phyloP scores from a whole-genome alignment of 1,284 basidiomycete species.

The Sporisorium graminicola region DNA sequence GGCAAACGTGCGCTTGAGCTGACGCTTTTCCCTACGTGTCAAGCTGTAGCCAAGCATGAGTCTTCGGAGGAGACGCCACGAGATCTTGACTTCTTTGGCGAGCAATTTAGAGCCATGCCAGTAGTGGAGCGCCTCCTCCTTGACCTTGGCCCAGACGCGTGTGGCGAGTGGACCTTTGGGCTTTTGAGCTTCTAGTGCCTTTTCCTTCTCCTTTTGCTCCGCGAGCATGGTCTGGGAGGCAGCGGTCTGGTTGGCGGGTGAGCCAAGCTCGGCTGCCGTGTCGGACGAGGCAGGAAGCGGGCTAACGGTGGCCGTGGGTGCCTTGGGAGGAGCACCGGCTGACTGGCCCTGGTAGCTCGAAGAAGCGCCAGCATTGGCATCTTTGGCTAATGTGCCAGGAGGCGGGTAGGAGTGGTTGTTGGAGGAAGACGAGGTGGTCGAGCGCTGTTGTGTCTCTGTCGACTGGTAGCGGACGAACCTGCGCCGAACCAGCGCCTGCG shows the following conservation, averaged over 20 bases:
- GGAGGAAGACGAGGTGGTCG: slow-evolving; percentile 15
- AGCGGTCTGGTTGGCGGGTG: slow-evolving; percentile 49
- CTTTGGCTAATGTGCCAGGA: slow-evolving; percentile 24
- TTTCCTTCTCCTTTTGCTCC: slow-evolving; percentile 50
- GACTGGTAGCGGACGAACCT: slow-evolving; percentile 43
- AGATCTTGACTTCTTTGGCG: slow-evolving; percentile 93
- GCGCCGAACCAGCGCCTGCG: slow-evolving; percentile 21
- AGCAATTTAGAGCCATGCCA: slow-evolving; percentile 96
- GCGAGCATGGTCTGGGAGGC: slow-evolving; percentile 53
- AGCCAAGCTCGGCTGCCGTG: slow-evolving; percentile 54
- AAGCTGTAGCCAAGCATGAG: slow-evolving; percentile 89
- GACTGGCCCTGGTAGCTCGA: slow-evolving; percentile 43
- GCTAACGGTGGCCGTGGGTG: slow-evolving; percentile 36
- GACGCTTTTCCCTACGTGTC: slow-evolving; percentile 91
- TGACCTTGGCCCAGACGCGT: slow-evolving; percentile 85
- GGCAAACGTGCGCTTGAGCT: slow-evolving; percentile 91
- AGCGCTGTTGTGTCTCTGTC: slow-evolving; percentile 37
- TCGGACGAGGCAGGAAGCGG: slow-evolving; percentile 44
- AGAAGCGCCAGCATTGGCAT: slow-evolving; percentile 20
- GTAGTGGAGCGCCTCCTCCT: slow-evolving; percentile 95
- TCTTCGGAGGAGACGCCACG: slow-evolving; percentile 87
- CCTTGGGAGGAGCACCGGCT: slow-evolving; percentile 39
- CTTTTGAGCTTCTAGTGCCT: slow-evolving; percentile 45
- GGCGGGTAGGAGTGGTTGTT: slow-evolving; percentile 26
- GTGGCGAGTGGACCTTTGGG: slow-evolving; percentile 41